A percentile compares a stretch with the other conserved stretches of the same genome.
phyloP scores from a whole-genome alignment of 495 filamentous ascomycete genomes.

The Penicillium psychrofluorescens region DNA sequence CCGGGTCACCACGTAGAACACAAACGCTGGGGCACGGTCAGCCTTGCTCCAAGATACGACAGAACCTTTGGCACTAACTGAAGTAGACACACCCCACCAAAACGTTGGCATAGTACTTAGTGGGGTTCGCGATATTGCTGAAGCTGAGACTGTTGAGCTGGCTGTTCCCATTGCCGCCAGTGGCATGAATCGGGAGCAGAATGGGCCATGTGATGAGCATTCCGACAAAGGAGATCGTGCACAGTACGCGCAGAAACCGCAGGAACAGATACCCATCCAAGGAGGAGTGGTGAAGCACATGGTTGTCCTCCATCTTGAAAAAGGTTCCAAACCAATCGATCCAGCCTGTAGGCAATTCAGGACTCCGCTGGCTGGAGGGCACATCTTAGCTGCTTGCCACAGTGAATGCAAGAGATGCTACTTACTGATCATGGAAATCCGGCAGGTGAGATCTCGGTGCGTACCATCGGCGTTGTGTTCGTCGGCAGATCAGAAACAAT shows the following conservation, averaged over 20 bases:
- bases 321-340: constrained; percentile 60
- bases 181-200: constrained; percentile 72
- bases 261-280: constrained; percentile 80
- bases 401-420: no score
- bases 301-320: constrained; percentile 50
- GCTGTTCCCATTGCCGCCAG: constrained; percentile 51
- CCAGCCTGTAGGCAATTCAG: constrained; percentile 37
- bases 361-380: constrained; percentile 12
- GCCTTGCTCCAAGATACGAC: neutral
- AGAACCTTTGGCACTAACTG: constrained; percentile 31
- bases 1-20: constrained; percentile 57
- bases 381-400: no score
- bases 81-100: constrained; percentile 47
- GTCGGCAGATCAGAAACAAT: constrained; percentile 69
- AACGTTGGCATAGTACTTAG: constrained; percentile 55
- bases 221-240: constrained; percentile 64
- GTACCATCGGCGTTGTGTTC: constrained; percentile 68
- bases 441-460: constrained; percentile 76
- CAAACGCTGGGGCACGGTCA: constrained; percentile 39
- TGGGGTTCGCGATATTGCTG: constrained; percentile 51
- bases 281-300: constrained; percentile 57
- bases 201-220: constrained; percentile 75
- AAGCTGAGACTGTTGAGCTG: constrained; percentile 60
- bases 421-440: constrained; percentile 50
- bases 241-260: constrained; percentile 66